Conservation (phyloP, 2,329 filamentous ascomycete species). For the Pseudogymnoascus sp. region DNA sequence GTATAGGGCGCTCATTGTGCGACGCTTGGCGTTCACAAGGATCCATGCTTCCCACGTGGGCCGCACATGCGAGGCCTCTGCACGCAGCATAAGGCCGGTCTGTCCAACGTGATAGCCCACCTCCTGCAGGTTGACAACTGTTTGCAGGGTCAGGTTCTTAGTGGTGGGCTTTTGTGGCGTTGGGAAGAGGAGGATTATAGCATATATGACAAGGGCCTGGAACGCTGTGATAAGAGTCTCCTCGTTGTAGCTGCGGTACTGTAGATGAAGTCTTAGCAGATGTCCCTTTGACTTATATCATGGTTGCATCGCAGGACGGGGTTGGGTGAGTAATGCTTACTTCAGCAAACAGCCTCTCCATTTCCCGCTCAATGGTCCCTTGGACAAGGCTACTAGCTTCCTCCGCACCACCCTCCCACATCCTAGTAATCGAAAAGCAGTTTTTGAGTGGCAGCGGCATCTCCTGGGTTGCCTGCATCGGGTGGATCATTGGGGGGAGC, state of each 20-base stretch:
- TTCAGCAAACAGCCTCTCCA: constrained; percentile 25
- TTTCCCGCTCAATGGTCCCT: constrained; percentile 27
- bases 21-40: constrained; percentile 49
- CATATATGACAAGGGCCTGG: constrained; percentile 32
- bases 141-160: constrained; percentile 18
- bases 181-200: constrained; percentile 32
- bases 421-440: constrained; percentile 30
- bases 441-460: constrained; percentile 25
- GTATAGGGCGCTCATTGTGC: constrained; percentile 30
- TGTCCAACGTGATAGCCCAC: constrained; percentile 26
- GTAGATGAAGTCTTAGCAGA: background rate
- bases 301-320: background rate
- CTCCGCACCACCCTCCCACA: constrained; percentile 30
- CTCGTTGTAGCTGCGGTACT: constrained; percentile 29
- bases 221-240: constrained; percentile 28
- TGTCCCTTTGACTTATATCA: background rate
- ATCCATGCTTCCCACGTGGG: constrained; percentile 32
- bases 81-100: constrained; percentile 29
- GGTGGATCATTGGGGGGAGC: constrained; percentile 31
- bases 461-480: constrained; percentile 19
- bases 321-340: constrained; percentile 19
- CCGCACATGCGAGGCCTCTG: constrained; percentile 26
- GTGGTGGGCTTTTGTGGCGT: constrained; percentile 19
- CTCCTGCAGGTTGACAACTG: constrained; percentile 27
- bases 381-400: constrained; percentile 26